Percentiles rank a stretch among this genome's conserved stretches.
phyloP scores from a whole-genome alignment of 306 rosid genomes.

The Ormosia emarginata region DNA sequence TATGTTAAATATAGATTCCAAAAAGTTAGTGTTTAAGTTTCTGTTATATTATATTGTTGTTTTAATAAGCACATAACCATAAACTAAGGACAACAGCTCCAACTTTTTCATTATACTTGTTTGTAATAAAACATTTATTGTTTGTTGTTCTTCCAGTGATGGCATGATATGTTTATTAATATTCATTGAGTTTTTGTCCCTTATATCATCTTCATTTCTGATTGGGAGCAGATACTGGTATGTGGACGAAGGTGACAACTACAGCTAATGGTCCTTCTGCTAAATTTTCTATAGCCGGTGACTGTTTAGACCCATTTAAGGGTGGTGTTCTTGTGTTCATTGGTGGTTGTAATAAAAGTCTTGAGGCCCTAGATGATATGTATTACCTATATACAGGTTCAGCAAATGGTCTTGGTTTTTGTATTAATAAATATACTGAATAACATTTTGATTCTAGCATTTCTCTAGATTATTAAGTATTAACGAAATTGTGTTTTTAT shows the following conservation, averaged over 20 bases:
- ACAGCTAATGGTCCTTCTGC: conserved; percentile 75
- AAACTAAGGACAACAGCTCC: neutral
- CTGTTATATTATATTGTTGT: neutral
- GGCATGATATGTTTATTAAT: conserved; percentile 7
- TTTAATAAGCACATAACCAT: conserved; percentile 5
- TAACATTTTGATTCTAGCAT: conserved; percentile 14
- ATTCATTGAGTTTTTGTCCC: neutral
- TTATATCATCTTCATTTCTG: conserved; percentile 1
- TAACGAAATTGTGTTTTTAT: neutral
- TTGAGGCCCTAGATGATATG: conserved; percentile 94
- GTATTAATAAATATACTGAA: neutral
- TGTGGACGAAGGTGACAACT: conserved; percentile 73
- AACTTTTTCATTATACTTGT: neutral
- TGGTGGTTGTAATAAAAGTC: conserved; percentile 95
- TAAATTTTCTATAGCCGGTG: conserved; percentile 94
- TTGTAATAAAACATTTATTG: neutral
- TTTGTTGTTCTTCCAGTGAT: conserved; percentile 1
- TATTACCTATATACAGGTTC: conserved; percentile 88
- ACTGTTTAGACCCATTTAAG: conserved; percentile 77
- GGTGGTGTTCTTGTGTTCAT: conserved; percentile 83
- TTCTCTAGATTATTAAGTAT: conserved; percentile 10
- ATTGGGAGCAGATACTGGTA: conserved; percentile 68
- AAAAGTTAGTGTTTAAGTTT: neutral
- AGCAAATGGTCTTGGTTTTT: conserved; percentile 10
- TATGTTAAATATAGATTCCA: conserved; percentile 38